Base-by-base conservation (phyloP, 306 rosid genomes). In the Rosa multiflora region DNA sequence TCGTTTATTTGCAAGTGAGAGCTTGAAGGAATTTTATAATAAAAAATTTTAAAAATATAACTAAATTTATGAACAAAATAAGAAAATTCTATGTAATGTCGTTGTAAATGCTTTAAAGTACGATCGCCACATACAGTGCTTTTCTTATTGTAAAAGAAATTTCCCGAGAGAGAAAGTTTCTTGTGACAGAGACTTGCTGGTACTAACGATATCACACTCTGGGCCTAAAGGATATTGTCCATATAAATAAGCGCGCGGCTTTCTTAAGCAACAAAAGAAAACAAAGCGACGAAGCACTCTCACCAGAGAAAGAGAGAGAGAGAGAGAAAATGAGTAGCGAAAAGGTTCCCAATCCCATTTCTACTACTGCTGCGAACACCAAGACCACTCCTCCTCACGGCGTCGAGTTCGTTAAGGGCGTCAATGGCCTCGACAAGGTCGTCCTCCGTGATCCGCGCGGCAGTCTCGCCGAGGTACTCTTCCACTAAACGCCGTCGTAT, bases 391-490 rank as follows among this genome's bases (percentile, higher is more conserved):
- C 63, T 46, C 67, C 76, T 37, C 78, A 8, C 29, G 79, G 79
- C 73, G 79, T 76, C 5, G 88, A 86, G 14, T 49, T 88, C 39
- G n/a, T 49, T 81, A 94, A 88, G 59, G 97, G 93, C 83, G 1
- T 81, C 87, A 91, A 91, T 85, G 97, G 95, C 75, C 85, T 87
- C 62, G 84, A 87, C 47, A 84, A 84, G 86, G 62, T 79, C 44
- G 63, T 84, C 67, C 88, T 87, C 67, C 88, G 84, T 29, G 90
- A 85, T 21, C 73, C 88, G 11, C 86, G 88, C 51, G 86, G 90
- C 70, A 75, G 82, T 74, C 53, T 61, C 35, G 86, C 90, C 14
- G 88, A 87, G 90, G 90, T 86, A 75, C 10, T 18, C 42, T 23
- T 12, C 8, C 66, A 3, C 67, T 59, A 51, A 14, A 39, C 73